Percentiles rank a stretch among this genome's conserved stretches.
Evolutionary conservation across 495 filamentous ascomycete genomes (phyloP).

Genomic region (Neurospora sublineolata): DNA sequence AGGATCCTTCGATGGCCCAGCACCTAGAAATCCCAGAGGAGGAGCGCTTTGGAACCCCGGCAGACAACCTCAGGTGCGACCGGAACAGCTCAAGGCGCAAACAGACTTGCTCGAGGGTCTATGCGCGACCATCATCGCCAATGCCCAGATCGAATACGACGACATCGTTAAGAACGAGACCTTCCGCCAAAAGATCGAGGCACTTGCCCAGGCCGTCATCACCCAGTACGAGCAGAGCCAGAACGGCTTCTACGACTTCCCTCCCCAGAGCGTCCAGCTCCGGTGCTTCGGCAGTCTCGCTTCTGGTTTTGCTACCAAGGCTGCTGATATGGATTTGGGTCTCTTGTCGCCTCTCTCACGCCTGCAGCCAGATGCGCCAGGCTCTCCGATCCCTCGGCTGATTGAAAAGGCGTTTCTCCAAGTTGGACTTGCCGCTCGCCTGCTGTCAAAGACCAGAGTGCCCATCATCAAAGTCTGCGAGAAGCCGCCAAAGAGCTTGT

Average conservation of each 20-base stretch:
- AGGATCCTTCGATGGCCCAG: conserved; percentile 4
- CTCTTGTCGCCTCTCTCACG: conserved; percentile 47
- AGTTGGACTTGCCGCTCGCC: conserved; percentile 51
- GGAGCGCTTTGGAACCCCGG: conserved; percentile 8
- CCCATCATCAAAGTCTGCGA: conserved; percentile 78
- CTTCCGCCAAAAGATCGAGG: conserved; percentile 47
- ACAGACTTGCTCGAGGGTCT: conserved; percentile 34
- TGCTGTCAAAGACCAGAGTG: conserved; percentile 61
- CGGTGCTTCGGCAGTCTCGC: conserved; percentile 61
- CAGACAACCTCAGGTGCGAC: conserved; percentile 8
- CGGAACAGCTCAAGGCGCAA: conserved; percentile 33
- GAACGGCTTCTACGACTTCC: conserved; percentile 27
- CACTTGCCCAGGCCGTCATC: conserved; percentile 43
- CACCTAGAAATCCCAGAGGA: conserved; percentile 5
- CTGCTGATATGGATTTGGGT: conserved; percentile 66
- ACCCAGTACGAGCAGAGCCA: conserved; percentile 32
- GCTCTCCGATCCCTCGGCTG: conserved; percentile 48
- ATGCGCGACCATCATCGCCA: conserved; percentile 27
- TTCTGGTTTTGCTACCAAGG: conserved; percentile 61
- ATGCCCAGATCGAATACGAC: conserved; percentile 34
- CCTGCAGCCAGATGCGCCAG: conserved; percentile 34
- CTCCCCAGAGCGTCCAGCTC: conserved; percentile 42
- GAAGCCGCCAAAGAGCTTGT: conserved; percentile 44
- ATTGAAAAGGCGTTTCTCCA: conserved; percentile 62
- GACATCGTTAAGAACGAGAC: conserved; percentile 53